phyloP scores from a whole-genome alignment of 345 rosid genomes.

The Sisymbrium irio region DNA sequence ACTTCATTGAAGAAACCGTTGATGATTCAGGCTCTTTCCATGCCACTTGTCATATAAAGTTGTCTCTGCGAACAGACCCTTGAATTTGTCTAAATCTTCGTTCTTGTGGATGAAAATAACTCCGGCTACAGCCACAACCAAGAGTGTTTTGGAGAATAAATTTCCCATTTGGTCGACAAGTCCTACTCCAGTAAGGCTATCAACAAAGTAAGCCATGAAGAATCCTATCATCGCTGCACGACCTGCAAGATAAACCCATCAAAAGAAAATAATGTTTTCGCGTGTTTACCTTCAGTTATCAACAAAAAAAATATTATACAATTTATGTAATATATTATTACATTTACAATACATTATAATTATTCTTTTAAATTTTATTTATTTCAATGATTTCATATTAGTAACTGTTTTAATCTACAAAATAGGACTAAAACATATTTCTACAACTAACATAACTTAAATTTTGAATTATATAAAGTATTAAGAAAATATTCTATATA shows the following conservation, averaged over 20 bases:
- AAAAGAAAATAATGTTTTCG: too few relatives aligned
- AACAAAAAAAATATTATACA: too few relatives aligned
- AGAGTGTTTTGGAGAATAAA: conserved; percentile 87
- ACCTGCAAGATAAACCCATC: conserved; percentile 42
- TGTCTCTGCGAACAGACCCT: conserved; percentile 78
- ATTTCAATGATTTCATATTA: too few relatives aligned
- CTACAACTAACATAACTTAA: too few relatives aligned
- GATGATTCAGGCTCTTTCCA: conserved; percentile 72
- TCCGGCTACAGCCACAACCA: conserved; percentile 80
- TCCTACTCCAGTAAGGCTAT: conserved; percentile 91
- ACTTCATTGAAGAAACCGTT: conserved; percentile 21
- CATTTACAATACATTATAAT: too few relatives aligned
- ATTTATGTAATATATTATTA: too few relatives aligned
- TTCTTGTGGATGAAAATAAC: conserved; percentile 84
- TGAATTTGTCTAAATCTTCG: conserved; percentile 77
- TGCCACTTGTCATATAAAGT: conserved; percentile 91
- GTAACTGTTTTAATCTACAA: too few relatives aligned
- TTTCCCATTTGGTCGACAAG: conserved; percentile 96
- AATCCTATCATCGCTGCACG: conserved; percentile 98
- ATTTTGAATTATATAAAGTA: too few relatives aligned
- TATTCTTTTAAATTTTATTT: too few relatives aligned
- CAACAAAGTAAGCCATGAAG: conserved; percentile 98
- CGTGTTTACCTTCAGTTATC: too few relatives aligned
- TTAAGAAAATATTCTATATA: too few relatives aligned
- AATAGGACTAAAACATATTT: too few relatives aligned